Percentiles rank a stretch among this genome's conserved stretches.
Conservation (phyloP, 2,329 filamentous ascomycete species). For the Pleurostoma richardsiae region DNA sequence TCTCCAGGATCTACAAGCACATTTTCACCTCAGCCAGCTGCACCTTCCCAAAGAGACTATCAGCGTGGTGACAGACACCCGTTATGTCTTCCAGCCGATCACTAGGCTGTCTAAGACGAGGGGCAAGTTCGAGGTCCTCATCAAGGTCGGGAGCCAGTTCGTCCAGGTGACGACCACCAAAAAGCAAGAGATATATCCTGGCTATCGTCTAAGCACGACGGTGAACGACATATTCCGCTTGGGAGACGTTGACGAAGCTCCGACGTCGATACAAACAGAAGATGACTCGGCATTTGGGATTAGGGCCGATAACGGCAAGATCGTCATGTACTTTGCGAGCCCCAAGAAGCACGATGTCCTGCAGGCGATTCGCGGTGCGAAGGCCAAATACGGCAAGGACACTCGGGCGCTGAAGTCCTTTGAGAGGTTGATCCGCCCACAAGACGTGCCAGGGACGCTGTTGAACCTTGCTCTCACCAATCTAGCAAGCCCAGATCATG, state of each 20-base stretch:
- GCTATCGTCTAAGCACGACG: conserved; percentile 55
- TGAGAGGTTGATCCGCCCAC: conserved; percentile 61
- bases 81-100: conserved; percentile 61
- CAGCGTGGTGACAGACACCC: conserved; percentile 61
- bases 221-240: conserved; percentile 68
- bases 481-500: conserved; percentile 55
- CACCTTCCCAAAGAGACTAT: conserved; percentile 67
- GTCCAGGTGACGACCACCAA: conserved; percentile 65
- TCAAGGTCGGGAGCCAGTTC: conserved; percentile 65
- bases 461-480: conserved; percentile 65
- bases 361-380: conserved; percentile 57
- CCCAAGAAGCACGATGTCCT: conserved; percentile 59
- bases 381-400: conserved; percentile 61
- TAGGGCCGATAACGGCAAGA: conserved; percentile 63
- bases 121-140: conserved; percentile 64
- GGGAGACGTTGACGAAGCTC: conserved; percentile 62
- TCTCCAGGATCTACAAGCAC: conserved; percentile 58
- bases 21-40: conserved; percentile 62
- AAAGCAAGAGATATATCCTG: conserved; percentile 63
- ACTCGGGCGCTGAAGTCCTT: conserved; percentile 54
- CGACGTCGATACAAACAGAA: conserved; percentile 58
- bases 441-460: conserved; percentile 66
- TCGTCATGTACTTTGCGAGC: conserved; percentile 68
- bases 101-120: conserved; percentile 63
- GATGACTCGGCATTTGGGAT: conserved; percentile 65